Evolutionary conservation across 805 yeast species (phyloP).

Genomic region (Cephaloascus albidus): DNA sequence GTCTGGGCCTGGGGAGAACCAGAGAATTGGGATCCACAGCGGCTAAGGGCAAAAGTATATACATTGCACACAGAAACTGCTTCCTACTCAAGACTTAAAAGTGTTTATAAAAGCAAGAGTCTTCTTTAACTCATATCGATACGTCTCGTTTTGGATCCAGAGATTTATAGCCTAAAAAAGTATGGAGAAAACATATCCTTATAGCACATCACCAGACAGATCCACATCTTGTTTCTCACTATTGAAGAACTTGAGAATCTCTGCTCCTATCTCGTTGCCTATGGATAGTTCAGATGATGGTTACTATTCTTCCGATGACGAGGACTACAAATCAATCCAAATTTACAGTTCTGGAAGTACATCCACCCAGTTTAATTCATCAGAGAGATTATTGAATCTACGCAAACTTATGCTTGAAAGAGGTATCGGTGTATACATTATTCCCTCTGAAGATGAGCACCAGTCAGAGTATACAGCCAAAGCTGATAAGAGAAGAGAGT

Average conservation of each 20-base stretch:
- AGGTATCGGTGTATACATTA: slow-evolving; percentile 62
- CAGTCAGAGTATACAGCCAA: slow-evolving; percentile 82
- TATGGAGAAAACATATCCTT: neutral
- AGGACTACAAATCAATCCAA: neutral
- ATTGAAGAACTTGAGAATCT: neutral
- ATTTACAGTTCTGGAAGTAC: slow-evolving; percentile 11
- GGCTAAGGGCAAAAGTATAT: too few relatives aligned
- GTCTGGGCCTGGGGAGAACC: too few relatives aligned
- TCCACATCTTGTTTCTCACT: neutral
- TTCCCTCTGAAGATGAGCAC: slow-evolving; percentile 90
- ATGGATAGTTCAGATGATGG: neutral
- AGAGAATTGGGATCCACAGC: too few relatives aligned
- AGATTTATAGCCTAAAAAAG: too few relatives aligned
- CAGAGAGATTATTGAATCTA: slow-evolving; percentile 47
- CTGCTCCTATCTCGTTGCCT: neutral
- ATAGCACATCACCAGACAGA: neutral
- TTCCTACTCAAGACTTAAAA: too few relatives aligned
- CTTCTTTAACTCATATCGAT: too few relatives aligned
- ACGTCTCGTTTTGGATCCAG: too few relatives aligned
- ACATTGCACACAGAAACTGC: too few relatives aligned
- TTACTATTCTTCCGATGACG: neutral
- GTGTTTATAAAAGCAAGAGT: too few relatives aligned
- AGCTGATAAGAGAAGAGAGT: slow-evolving; percentile 76
- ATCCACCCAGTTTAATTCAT: slow-evolving; percentile 41
- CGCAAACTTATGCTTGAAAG: slow-evolving; percentile 56